Evolutionary conservation across 1,139 yeast genomes (phyloP), one percentile per base, ranked within the genome.

Genomic region (Geotrichum fermentans): DNA sequence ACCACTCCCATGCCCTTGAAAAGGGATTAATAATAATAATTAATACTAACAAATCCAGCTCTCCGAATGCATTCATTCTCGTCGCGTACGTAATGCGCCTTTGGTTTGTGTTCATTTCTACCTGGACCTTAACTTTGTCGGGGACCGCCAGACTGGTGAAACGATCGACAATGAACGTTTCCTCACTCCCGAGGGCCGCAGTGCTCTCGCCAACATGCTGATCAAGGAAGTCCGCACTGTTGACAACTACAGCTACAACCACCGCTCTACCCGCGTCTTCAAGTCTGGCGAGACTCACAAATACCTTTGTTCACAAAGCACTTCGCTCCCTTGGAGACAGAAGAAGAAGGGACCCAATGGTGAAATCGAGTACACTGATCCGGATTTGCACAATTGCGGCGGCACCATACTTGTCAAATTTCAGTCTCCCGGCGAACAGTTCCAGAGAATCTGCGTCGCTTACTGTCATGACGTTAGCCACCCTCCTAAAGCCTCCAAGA

Each of bases 211-310:
- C 16, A 48, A 48, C 38, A 33, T 33, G 40, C 36, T 48, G 3
- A 35, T 48, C 5, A 35, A 37, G 13, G 45, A 40, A 29, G 43
- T 48, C n/a, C 38, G 43, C n/a, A 18, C 29, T 11, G 45, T 48
- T 8, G 51, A 48, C 40, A 26, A 24, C 34, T 48, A 43, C 39
- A 36, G 43, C 7, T 48, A 48, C 42, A 48, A 48, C 24, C 51
- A 48, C 34, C 30, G 51, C 11, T 48, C 51, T 4, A 48, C 51
- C 3, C 41, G 51, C 6, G 42, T 44, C 20, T 48, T 48, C 34
- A 48, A 48, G 35, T 43, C 48, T 22, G 51, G 51, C 13, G 51
- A 48, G 29, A 48, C 51, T 10, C 51, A 48, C 48, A 48, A 48
- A 24, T 48, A 48, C 29, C 36, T 48, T n/a, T 48, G 51, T 18